Evolutionary conservation across 169 alveolate genomes (phyloP).

Genomic region (Plasmodium reichenowi): DNA sequence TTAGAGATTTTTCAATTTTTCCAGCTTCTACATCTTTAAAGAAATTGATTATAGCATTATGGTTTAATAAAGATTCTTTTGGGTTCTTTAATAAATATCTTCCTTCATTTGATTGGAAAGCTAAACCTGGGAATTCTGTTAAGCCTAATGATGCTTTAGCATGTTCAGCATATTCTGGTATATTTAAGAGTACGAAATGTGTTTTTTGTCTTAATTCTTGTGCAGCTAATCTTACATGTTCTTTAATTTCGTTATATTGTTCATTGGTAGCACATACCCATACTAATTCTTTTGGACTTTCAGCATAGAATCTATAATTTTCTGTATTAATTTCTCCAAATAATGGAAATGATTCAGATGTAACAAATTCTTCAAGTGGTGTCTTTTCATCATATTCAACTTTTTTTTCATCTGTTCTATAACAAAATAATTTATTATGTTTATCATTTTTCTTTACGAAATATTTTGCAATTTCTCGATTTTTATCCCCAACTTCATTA

Average conservation of each 20-base stretch:
- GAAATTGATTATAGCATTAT: conserved; percentile 77
- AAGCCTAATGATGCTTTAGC: conserved; percentile 68
- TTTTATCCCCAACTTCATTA: conserved; percentile 80
- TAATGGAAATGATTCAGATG: conserved; percentile 82
- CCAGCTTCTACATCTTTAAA: conserved; percentile 86
- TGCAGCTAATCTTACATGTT: conserved; percentile 70
- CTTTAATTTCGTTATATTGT: conserved; percentile 82
- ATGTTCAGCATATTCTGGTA: conserved; percentile 73
- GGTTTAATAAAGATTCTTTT: conserved; percentile 46
- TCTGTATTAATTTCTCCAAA: conserved; percentile 84
- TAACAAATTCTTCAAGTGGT: conserved; percentile 75
- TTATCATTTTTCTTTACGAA: conserved; percentile 75
- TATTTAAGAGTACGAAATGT: conserved; percentile 58
- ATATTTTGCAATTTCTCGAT: conserved; percentile 82
- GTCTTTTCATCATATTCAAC: conserved; percentile 70
- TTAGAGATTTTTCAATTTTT: conserved; percentile 78
- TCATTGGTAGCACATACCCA: conserved; percentile 86
- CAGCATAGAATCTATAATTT: conserved; percentile 83
- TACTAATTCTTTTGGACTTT: conserved; percentile 82
- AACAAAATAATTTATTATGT: conserved; percentile 60
- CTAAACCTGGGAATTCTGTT: conserved; percentile 83
- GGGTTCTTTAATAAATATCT: conserved; percentile 79
- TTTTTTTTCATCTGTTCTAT: conserved; percentile 73
- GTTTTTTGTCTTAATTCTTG: conserved; percentile 66
- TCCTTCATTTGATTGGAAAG: conserved; percentile 83